These are phyloP conservation scores for Erucastrum elatum DNA, from an alignment of 345 rosid genomes.

Conservation along the genomic window DNA sequence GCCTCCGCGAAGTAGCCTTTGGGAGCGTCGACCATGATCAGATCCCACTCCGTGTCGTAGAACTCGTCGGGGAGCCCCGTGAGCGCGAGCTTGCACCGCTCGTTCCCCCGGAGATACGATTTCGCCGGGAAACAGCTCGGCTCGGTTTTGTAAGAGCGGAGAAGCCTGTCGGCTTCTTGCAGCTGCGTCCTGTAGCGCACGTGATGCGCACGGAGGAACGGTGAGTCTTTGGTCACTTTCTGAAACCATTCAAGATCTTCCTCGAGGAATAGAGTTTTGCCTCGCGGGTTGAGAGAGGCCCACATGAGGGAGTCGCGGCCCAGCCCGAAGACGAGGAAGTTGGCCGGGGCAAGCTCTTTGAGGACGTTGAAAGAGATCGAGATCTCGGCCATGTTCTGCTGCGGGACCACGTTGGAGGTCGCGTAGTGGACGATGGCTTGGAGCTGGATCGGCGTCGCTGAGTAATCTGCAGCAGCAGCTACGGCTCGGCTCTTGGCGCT, in stretches of 20 bases:
- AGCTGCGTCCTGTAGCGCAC: slow-evolving; percentile 68
- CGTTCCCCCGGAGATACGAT: slow-evolving; percentile 46
- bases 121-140: slow-evolving; percentile 47
- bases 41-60: slow-evolving; percentile 70
- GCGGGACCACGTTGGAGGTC: slow-evolving; percentile 50
- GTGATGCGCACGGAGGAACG: slow-evolving; percentile 54
- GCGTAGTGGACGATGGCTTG: slow-evolving; percentile 64
- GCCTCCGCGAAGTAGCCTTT: slow-evolving; percentile 61
- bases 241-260: slow-evolving; percentile 66
- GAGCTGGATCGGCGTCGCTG: slow-evolving; percentile 54
- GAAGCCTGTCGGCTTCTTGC: slow-evolving; percentile 47
- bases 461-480: slow-evolving; percentile 26
- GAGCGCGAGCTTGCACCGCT: slow-evolving; percentile 51
- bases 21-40: slow-evolving; percentile 71
- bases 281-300: slow-evolving; percentile 61
- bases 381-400: slow-evolving; percentile 55
- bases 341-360: slow-evolving; percentile 44
- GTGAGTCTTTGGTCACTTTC: slow-evolving; percentile 41
- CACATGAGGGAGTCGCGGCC: slow-evolving; percentile 68
- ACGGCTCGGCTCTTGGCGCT: slow-evolving; percentile 29
- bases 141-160: slow-evolving; percentile 40
- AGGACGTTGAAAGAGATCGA: slow-evolving; percentile 50
- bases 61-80: slow-evolving; percentile 59
- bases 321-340: slow-evolving; percentile 68
- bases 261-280: slow-evolving; percentile 64